Conservation (phyloP, 495 filamentous ascomycete species). For the Daldinia caldariorum region DNA sequence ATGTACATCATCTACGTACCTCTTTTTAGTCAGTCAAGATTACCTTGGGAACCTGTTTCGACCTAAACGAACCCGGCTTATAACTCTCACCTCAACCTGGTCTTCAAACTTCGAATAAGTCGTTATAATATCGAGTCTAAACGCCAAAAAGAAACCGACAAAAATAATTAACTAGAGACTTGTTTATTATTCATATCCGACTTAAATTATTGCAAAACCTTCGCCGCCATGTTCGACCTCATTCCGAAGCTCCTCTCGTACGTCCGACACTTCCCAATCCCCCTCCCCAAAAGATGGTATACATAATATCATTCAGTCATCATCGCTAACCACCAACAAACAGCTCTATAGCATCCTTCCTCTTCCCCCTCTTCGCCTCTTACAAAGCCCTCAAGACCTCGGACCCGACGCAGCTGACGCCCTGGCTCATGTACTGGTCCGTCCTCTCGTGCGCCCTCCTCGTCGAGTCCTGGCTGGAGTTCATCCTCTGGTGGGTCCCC, state of each 20-base stretch:
- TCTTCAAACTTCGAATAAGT: background rate
- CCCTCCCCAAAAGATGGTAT: background rate
- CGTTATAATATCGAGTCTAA: background rate
- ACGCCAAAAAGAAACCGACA: background rate
- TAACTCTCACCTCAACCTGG: slow-evolving; percentile 5
- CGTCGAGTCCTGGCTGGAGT: slow-evolving; percentile 86
- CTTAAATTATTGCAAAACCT: background rate
- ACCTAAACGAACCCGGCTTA: slow-evolving; percentile 20
- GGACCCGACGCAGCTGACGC: slow-evolving; percentile 88
- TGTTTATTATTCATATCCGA: slow-evolving; percentile 8
- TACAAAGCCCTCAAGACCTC: slow-evolving; percentile 97
- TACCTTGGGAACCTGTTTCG: background rate
- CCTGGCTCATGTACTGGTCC: slow-evolving; percentile 99
- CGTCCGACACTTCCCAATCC: slow-evolving; percentile 50
- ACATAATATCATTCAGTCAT: background rate
- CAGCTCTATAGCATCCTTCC: slow-evolving; percentile 87
- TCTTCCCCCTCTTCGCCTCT: slow-evolving; percentile 96
- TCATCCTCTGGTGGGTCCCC: slow-evolving; percentile 88
- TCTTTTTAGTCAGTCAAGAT: slow-evolving; percentile 2
- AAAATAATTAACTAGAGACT: background rate
- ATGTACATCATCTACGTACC: background rate
- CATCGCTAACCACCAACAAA: too few relatives aligned
- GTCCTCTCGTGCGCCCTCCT: slow-evolving; percentile 83
- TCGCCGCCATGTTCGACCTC: slow-evolving; percentile 76
- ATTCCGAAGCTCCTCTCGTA: slow-evolving; percentile 83